Conservation (phyloP, 345 rosid genomes). For the Citrus sp. region DNA sequence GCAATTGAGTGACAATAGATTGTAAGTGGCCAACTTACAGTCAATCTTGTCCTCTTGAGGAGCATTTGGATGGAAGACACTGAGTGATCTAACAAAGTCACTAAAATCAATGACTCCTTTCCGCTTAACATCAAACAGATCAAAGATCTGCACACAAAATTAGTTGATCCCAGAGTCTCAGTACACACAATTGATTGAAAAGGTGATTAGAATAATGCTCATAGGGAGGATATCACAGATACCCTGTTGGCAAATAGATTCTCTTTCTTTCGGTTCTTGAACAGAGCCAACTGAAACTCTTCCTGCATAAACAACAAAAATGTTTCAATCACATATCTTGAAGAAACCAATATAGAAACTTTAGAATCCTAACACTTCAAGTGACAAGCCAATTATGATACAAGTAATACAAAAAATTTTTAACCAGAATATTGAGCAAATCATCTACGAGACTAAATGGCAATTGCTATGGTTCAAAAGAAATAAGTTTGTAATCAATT, state of each 20-base stretch:
- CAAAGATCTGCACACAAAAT: conserved; percentile 67
- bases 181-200: background rate
- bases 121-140: conserved; percentile 85
- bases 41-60: conserved; percentile 78
- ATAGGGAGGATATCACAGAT: conserved; percentile 6
- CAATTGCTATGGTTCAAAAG: background rate
- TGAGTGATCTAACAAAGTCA: conserved; percentile 87
- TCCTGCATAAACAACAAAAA: conserved; percentile 57
- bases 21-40: conserved; percentile 50
- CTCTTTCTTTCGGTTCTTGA: conserved; percentile 88
- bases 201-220: background rate
- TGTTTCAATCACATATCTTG: background rate
- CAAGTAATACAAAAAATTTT: background rate
- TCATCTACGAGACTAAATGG: background rate
- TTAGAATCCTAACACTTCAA: background rate
- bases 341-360: background rate
- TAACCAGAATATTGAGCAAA: background rate
- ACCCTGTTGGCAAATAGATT: conserved; percentile 96
- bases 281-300: conserved; percentile 92
- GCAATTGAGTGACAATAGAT: background rate
- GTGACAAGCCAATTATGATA: background rate
- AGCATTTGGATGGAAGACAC: conserved; percentile 88
- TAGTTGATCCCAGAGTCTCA: background rate
- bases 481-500: background rate
- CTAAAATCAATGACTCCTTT: conserved; percentile 93